Base-by-base conservation (phyloP, 768 basidiomycete species). In the Lactarius sp. region DNA sequence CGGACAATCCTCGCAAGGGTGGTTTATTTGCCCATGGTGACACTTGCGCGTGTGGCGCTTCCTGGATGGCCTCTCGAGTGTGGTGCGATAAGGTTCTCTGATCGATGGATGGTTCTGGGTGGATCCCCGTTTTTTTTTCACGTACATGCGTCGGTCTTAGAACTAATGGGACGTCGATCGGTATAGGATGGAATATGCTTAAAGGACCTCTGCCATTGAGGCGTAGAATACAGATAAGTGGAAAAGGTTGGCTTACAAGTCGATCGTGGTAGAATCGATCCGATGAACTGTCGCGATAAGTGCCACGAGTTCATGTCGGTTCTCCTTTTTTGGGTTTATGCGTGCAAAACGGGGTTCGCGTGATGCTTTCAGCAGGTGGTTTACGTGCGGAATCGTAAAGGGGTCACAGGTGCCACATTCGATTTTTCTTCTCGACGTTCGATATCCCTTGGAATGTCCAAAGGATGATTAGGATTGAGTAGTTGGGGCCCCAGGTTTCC, bases 311-410 rank as follows among this genome's bases (percentile, higher is more conserved):
- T 60, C 54, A 56, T 5, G 54, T 56, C 52, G 54, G 50, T 16
- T 54, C 54, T 18, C 64, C 59, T 41, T 51, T 60, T 65, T 60
- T 52, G 64, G 64, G 42, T 18, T 60, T 41, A 60, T 65, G 64
- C 34, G 64, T 60, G 64, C 47, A 56, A 56, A 39, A 52, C 49
- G 59, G 53, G 36, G 54, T 47, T 59, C 64, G 64, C 64, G 64
- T 65, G 64, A 65, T 49, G 59, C 12, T 27, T 12, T 12, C 49
- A 56, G 64, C 64, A 65, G 64, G 64, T 60, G 64, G 64, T 65
- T 65, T 60, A 65, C 64, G 59, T 65, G 64, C 64, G 59, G 59
- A 60, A 46, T 55, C 37, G 49, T 56, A 46, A 65, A 56, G 54
- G 58, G 54, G 59, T 52, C 60, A 61, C 59, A 46, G 20, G 22